Evolutionary conservation across 805 yeast species (phyloP).

Genomic region (Ogataea ganodermae): DNA sequence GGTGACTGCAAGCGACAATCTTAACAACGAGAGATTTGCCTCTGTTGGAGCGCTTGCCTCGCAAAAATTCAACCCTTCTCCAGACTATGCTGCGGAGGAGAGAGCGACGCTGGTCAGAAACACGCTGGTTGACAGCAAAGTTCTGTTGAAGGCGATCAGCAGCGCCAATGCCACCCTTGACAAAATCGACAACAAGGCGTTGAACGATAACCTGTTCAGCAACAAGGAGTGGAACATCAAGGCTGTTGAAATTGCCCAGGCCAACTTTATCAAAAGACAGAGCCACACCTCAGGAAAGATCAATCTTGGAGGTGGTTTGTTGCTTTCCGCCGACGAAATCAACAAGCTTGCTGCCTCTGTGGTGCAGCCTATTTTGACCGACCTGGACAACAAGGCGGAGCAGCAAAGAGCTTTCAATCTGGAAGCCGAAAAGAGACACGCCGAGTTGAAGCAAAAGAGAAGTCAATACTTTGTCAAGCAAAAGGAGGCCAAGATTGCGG

Average conservation of each 20-base stretch:
- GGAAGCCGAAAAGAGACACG: slow-evolving; percentile 41
- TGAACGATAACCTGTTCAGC: slow-evolving; percentile 28
- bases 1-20: slow-evolving; percentile 42
- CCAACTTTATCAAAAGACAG: slow-evolving; percentile 59
- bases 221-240: slow-evolving; percentile 52
- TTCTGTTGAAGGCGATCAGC: slow-evolving; percentile 51
- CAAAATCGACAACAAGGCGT: slow-evolving; percentile 28
- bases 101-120: slow-evolving; percentile 41
- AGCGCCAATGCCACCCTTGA: slow-evolving; percentile 44
- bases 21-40: slow-evolving; percentile 49
- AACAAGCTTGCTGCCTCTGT: slow-evolving; percentile 75
- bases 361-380: slow-evolving; percentile 81
- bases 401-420: slow-evolving; percentile 64
- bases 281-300: slow-evolving; percentile 50
- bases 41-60: slow-evolving; percentile 62
- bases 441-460: slow-evolving; percentile 43
- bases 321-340: slow-evolving; percentile 72
- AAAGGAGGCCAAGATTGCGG: slow-evolving; percentile 39
- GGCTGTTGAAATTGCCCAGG: slow-evolving; percentile 78
- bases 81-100: slow-evolving; percentile 46
- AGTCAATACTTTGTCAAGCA: slow-evolving; percentile 40
- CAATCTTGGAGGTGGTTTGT: slow-evolving; percentile 86
- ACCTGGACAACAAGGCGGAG: slow-evolving; percentile 67
- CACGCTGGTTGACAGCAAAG: slow-evolving; percentile 43
- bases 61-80: slow-evolving; percentile 36